A percentile compares a stretch with the other conserved stretches of the same genome.
These are phyloP conservation scores for Calamus simplicifolius DNA, from an alignment of 176 grass and related monocot genomes.

Conservation along the genomic window DNA sequence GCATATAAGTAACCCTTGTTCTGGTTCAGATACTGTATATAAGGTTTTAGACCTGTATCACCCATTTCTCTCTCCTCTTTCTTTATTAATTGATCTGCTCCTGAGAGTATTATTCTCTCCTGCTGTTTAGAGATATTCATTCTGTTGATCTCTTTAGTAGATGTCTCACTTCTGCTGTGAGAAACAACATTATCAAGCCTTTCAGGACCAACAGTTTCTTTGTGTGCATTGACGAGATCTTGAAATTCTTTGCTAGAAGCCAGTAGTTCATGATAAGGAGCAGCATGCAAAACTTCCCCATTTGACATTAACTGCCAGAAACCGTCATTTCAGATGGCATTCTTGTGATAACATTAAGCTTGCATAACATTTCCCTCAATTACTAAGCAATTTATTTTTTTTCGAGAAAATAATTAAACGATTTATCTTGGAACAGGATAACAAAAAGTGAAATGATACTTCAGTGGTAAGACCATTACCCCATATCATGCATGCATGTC, in stretches of 20 bases:
- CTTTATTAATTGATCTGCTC: slow-evolving; percentile 69
- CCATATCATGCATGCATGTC: too few relatives aligned
- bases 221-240: slow-evolving; percentile 71
- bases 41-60: slow-evolving; percentile 69
- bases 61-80: slow-evolving; percentile 84
- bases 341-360: too few relatives aligned
- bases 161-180: slow-evolving; percentile 23
- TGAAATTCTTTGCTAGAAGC: slow-evolving; percentile 67
- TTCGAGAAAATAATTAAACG: too few relatives aligned
- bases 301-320: slow-evolving; percentile 75
- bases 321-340: neutral
- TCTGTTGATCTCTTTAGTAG: slow-evolving; percentile 29
- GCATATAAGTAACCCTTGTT: slow-evolving; percentile 70
- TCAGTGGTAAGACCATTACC: too few relatives aligned
- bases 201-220: slow-evolving; percentile 41
- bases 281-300: slow-evolving; percentile 52
- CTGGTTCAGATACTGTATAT: slow-evolving; percentile 63
- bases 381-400: too few relatives aligned
- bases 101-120: slow-evolving; percentile 22
- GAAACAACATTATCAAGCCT: slow-evolving; percentile 25
- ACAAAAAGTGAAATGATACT: too few relatives aligned
- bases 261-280: slow-evolving; percentile 49
- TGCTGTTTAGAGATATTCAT: slow-evolving; percentile 19
- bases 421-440: too few relatives aligned
- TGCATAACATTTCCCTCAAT: too few relatives aligned